Conservation (phyloP, 2,329 filamentous ascomycete genomes). For the Byssothecium circinans region DNA sequence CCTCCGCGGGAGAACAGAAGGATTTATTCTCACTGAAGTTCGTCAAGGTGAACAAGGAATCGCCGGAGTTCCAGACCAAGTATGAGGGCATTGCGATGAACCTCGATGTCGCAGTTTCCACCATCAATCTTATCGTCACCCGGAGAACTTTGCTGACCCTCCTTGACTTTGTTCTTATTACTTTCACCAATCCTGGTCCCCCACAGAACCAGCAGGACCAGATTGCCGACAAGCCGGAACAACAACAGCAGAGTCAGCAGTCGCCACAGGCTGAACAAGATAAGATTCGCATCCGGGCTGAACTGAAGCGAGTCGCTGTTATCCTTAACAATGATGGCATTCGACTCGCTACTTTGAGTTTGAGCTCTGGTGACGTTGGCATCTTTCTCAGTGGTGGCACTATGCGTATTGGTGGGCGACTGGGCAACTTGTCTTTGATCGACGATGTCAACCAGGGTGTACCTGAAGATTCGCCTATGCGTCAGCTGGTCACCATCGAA, state of each 20-base stretch:
- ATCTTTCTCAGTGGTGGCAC: constrained; percentile 84
- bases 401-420: constrained; percentile 82
- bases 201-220: constrained; percentile 43
- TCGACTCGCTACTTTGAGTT: constrained; percentile 84
- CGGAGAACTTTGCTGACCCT: constrained; percentile 88
- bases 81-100: constrained; percentile 96
- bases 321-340: constrained; percentile 98
- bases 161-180: constrained; percentile 89
- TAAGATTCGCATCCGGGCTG: constrained; percentile 90
- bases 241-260: constrained; percentile 42
- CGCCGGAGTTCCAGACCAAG: constrained; percentile 87
- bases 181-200: constrained; percentile 72
- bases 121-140: constrained; percentile 94
- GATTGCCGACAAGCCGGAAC: constrained; percentile 32
- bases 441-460: constrained; percentile 95
- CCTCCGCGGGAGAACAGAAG: constrained; percentile 67
- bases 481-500: constrained; percentile 89
- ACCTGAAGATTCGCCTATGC: constrained; percentile 74
- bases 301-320: constrained; percentile 88
- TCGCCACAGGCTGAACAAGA: constrained; percentile 54
- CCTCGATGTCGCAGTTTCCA: constrained; percentile 86
- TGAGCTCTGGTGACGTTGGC: constrained; percentile 89
- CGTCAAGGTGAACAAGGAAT: constrained; percentile 82
- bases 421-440: constrained; percentile 85
- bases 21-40: constrained; percentile 89